These are phyloP conservation scores for Ophiocordyceps unilateralis DNA, from an alignment of 2,329 filamentous ascomycete genomes.

Conservation along the genomic window DNA sequence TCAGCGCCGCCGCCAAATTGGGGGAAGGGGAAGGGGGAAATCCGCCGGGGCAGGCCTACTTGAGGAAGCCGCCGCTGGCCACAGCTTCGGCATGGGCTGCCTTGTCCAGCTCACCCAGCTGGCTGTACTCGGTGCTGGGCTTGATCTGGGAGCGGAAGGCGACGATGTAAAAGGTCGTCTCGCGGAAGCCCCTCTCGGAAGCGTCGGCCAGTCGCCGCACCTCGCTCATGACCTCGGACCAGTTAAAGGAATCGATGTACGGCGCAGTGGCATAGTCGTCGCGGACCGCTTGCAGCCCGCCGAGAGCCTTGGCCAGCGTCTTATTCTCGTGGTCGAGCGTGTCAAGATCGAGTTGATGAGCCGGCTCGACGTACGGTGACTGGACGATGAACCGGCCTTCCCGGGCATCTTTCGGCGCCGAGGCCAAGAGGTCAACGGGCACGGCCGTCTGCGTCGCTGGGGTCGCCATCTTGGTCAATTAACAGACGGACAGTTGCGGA, in stretches of 20 bases:
- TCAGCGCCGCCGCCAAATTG: slow-evolving; percentile 6
- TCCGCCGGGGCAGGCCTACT: slow-evolving; percentile 34
- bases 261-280: slow-evolving; percentile 60
- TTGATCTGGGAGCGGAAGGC: slow-evolving; percentile 64
- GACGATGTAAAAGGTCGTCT: slow-evolving; percentile 63
- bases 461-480: slow-evolving; percentile 10
- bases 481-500: too few species aligned
- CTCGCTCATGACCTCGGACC: slow-evolving; percentile 41
- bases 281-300: slow-evolving; percentile 41
- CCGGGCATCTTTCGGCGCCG: slow-evolving; percentile 7
- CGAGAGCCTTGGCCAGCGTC: slow-evolving; percentile 56
- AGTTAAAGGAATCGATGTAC: slow-evolving; percentile 66
- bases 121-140: slow-evolving; percentile 44
- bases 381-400: slow-evolving; percentile 32
- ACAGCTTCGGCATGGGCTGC: slow-evolving; percentile 68
- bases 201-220: slow-evolving; percentile 33
- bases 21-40: too few species aligned
- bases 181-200: slow-evolving; percentile 35
- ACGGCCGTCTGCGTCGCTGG: slow-evolving; percentile 9
- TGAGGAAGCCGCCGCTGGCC: slow-evolving; percentile 63
- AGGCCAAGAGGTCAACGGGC: slow-evolving; percentile 9
- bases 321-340: slow-evolving; percentile 47
- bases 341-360: slow-evolving; percentile 57
- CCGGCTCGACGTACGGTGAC: slow-evolving; percentile 57
- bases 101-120: slow-evolving; percentile 58